Evolutionary conservation across 2,329 filamentous ascomycete genomes (phyloP), one percentile per base, ranked within the genome.

Genomic region (Fusarium compactum): DNA sequence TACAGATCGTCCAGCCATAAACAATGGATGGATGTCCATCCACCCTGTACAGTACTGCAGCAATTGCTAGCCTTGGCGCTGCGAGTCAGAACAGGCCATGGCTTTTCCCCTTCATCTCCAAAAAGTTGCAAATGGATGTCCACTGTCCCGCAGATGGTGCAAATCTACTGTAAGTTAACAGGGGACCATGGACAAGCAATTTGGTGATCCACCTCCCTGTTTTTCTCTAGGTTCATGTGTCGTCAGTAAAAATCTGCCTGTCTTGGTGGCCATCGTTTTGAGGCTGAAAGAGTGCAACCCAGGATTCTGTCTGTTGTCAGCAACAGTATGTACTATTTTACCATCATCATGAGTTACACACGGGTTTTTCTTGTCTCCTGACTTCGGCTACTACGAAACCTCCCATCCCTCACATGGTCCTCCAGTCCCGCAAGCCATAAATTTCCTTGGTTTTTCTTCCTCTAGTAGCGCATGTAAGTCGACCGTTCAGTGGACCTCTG

Each of bases 401-500:
- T 44, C 45, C 53, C 58, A 57, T 52, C 62, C 50, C 53, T 68
- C 65, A 55, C 52, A 68, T 54, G 57, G 55, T 25, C 63, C 34
- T 65, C 29, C 41, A 58, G 64, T 59, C 70, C 69, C 55, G 51
- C 58, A 74, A 61, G 55, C 57, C 57, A 62, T 71, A 40, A 62
- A 70, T 57, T 73, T 73, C 70, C 70, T 71, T 73, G 70, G 54
- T 71, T 73, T 47, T 65, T 61, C 55, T 50, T 47, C 62, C 45
- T 50, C 32, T 46, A 55, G 45, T 73, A 66, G 70, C 64, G 66
- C 68, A 48, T 60, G 46, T 70, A 69, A 71, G 65, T 68, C 51
- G 69, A 69, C 51, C 45, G 40, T 62, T 67, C 65, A 41, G 70
- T 73, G 70, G 68, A 70, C 63, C 62, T 58, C 58, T 58, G 48